Evolutionary conservation across 2,329 filamentous ascomycete genomes (phyloP).

Genomic region (Capronia epimyces): DNA sequence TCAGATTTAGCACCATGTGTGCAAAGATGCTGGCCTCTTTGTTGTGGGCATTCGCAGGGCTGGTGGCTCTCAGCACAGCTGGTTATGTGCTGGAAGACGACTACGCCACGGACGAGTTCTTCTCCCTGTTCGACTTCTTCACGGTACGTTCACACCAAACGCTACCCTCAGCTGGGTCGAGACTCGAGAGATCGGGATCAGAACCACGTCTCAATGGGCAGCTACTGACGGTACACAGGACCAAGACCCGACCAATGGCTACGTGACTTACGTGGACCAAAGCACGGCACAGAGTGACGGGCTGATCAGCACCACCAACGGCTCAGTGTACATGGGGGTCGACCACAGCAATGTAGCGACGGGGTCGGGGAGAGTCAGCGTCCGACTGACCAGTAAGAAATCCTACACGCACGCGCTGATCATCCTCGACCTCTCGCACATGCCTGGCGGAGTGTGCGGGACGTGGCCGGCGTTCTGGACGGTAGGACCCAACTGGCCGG

Average conservation of each 20-base stretch:
- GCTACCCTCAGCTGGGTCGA: no score
- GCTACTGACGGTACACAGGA: conserved; percentile 29
- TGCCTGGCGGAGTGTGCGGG: conserved; percentile 66
- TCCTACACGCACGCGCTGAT: conserved; percentile 62
- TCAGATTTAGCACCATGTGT: no score
- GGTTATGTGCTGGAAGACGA: conserved; percentile 45
- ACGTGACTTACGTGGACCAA: conserved; percentile 62
- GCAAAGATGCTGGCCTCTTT: conserved; percentile 25
- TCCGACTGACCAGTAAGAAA: conserved; percentile 63
- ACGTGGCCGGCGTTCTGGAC: conserved; percentile 65
- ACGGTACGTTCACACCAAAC: conserved; percentile 34
- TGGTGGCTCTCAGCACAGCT: conserved; percentile 32
- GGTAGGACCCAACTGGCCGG: conserved; percentile 65
- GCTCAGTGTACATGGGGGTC: conserved; percentile 62
- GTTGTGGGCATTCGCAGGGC: conserved; percentile 23
- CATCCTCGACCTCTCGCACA: conserved; percentile 66
- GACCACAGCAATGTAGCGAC: conserved; percentile 56
- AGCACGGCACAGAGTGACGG: conserved; percentile 52
- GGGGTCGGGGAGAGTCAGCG: conserved; percentile 59
- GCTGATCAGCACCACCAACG: conserved; percentile 54
- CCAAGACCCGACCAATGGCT: conserved; percentile 67
- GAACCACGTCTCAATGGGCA: neutral
- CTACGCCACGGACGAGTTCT: conserved; percentile 46
- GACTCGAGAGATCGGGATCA: no score
- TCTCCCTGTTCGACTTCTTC: conserved; percentile 50